Base-by-base conservation (phyloP, 176 grass and related monocot species). In the Cenchrus fungigraminus region DNA sequence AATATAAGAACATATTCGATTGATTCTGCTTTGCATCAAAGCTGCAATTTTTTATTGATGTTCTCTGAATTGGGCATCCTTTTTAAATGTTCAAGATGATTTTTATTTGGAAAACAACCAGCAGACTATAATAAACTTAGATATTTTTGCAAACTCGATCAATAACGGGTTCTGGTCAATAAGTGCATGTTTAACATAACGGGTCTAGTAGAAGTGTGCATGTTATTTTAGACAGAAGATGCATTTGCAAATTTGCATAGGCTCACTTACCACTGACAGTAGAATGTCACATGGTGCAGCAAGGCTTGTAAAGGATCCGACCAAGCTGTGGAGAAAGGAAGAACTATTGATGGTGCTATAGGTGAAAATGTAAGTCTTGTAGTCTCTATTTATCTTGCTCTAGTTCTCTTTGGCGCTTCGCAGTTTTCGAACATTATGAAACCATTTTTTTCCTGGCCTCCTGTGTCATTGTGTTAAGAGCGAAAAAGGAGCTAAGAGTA, bases 331-430 rank as follows among this genome's bases (percentile, higher is more conserved):
- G 74, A 79, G 15, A 74, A 89, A 79, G 44, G 60, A 84, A 77
- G 45, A 70, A 78, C 37, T 9, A 64, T 72, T 60, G 49, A 81
- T 31, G 70, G 57, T 58, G 17, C 40, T 73, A 53, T 55, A 49
- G 22, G 54, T 86, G 87, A 81, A 73, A 80, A 89, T 80, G 91
- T 92, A 87, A 78, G 84, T 77, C 50, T 77, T 59, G 20, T 25
- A 52, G 25, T 63, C 29, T 66, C 14, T 58, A 40, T 40, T 59
- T 28, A 16, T 83, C 64, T 82, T 77, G 12, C 77, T 54, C 31
- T 64, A 20, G 32, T 20, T 81, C 11, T 45, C 32, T 73, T 51
- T 73, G 57, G 45, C 51, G 72, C 71, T 32, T 43, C 11, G 9
- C n/a, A 80, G 5, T 71, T 68, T 78, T 25, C 62, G 11, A 79